phyloP scores from a whole-genome alignment of 78 protist species.

The Corallochytrium limacisporum region DNA sequence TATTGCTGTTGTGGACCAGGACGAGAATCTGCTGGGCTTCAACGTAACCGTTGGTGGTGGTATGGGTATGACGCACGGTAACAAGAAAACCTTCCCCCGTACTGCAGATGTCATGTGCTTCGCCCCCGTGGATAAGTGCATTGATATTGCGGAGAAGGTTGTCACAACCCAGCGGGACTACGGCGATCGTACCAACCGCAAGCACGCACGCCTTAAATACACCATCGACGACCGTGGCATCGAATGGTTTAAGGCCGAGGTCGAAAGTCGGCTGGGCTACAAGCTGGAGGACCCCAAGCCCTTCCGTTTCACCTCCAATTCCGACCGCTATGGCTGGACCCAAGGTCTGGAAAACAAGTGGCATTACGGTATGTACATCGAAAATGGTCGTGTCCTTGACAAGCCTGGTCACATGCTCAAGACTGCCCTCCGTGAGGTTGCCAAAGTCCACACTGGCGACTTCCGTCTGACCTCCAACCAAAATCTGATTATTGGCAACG shows the following conservation, averaged over 20 bases:
- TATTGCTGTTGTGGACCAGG: constrained; percentile 5
- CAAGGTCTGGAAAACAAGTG: constrained; percentile 27
- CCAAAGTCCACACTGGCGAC: constrained; percentile 10
- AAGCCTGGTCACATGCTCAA: constrained; percentile 17
- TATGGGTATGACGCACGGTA: constrained; percentile 40
- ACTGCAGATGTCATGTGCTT: constrained; percentile 24
- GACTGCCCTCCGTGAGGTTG: constrained; percentile 38
- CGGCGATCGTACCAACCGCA: constrained; percentile 53
- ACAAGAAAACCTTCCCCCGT: constrained; percentile 29
- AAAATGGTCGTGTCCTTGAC: constrained; percentile 42
- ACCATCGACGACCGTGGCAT: constrained; percentile 44
- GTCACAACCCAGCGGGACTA: constrained; percentile 47
- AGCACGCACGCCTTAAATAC: constrained; percentile 38
- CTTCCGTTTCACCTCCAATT: constrained; percentile 13
- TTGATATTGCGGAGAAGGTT: constrained; percentile 28
- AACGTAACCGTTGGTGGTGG: constrained; percentile 47
- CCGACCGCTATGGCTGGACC: constrained; percentile 50
- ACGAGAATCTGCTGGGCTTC: constrained; percentile 17
- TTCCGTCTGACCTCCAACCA: constrained; percentile 50
- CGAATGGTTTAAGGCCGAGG: constrained; percentile 25
- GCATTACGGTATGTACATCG: constrained; percentile 20
- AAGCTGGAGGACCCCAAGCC: constrained; percentile 6
- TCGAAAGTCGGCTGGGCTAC: constrained; percentile 15
- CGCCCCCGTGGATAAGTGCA: neutral
- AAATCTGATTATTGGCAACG: constrained; percentile 24